phyloP scores from a whole-genome alignment of 2,329 filamentous ascomycete species.

The Pseudophaeomoniella oleicola region DNA sequence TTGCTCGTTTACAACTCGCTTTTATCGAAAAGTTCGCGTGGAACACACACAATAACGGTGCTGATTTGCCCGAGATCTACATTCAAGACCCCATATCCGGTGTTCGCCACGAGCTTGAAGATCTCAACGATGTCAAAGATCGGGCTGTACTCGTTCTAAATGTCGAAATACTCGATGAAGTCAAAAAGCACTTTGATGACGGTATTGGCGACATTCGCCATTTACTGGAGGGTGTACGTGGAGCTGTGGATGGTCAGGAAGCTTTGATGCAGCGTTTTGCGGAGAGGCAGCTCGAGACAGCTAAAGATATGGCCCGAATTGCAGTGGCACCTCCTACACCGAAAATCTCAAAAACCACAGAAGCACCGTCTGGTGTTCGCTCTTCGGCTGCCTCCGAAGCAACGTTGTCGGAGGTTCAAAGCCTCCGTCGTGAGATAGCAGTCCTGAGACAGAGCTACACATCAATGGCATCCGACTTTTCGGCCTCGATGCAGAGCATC shows the following conservation, averaged over 20 bases:
- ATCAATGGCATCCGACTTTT: constrained; percentile 75
- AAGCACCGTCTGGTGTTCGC: constrained; percentile 16
- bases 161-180: constrained; percentile 82
- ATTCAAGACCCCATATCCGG: constrained; percentile 93
- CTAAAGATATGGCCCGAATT: constrained; percentile 67
- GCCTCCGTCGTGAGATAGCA: constrained; percentile 72
- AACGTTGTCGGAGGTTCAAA: constrained; percentile 53
- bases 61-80: constrained; percentile 90
- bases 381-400: constrained; percentile 4
- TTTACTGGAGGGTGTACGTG: constrained; percentile 74
- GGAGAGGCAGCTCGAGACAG: constrained; percentile 76
- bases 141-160: constrained; percentile 90
- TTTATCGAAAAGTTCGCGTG: constrained; percentile 99
- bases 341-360: constrained; percentile 14
- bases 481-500: constrained; percentile 72
- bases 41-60: constrained; percentile 91
- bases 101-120: constrained; percentile 91
- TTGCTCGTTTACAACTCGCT: constrained; percentile 78
- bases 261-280: constrained; percentile 72
- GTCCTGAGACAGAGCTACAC: constrained; percentile 88
- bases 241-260: constrained; percentile 70
- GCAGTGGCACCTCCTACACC: constrained; percentile 32
- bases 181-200: constrained; percentile 92
- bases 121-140: constrained; percentile 85
- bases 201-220: constrained; percentile 66